A percentile compares a stretch with the other conserved stretches of the same genome.
phyloP scores from a whole-genome alignment of 2,329 filamentous ascomycete species.

The Aspergillus pseudoviridinutans region DNA sequence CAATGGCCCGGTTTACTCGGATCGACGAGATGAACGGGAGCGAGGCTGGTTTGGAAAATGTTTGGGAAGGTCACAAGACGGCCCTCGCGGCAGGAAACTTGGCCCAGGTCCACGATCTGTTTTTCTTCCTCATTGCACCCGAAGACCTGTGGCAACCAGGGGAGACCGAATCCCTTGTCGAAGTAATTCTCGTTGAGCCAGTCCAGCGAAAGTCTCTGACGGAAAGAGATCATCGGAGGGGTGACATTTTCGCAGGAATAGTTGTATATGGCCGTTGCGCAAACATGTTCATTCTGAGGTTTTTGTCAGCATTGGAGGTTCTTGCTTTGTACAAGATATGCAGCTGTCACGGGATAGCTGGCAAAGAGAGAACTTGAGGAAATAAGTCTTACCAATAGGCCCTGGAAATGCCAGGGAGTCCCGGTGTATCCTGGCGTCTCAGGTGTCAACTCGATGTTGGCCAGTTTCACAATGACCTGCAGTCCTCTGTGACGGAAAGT shows the following conservation, averaged over 20 bases:
- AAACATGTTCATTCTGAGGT: slow-evolving; percentile 58
- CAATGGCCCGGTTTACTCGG: background rate
- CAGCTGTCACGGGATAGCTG: background rate
- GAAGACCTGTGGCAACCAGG: background rate
- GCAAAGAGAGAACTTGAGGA: background rate
- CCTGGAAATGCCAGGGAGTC: slow-evolving; percentile 44
- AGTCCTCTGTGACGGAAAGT: slow-evolving; percentile 34
- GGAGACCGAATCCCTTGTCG: background rate
- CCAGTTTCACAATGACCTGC: slow-evolving; percentile 57
- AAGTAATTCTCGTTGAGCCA: background rate
- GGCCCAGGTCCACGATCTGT: slow-evolving; percentile 7
- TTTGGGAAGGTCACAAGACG: slow-evolving; percentile 10
- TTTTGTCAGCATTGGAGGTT: background rate
- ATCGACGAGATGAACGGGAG: background rate
- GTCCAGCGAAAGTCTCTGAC: slow-evolving; percentile 26
- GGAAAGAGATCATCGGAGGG: slow-evolving; percentile 50
- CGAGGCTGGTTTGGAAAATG: background rate
- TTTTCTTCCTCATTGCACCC: background rate
- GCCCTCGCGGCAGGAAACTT: slow-evolving; percentile 1
- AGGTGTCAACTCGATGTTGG: slow-evolving; percentile 58
- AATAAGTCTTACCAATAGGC: slow-evolving; percentile 24
- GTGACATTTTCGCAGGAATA: slow-evolving; percentile 61
- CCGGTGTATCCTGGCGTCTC: slow-evolving; percentile 54
- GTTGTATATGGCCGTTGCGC: slow-evolving; percentile 62
- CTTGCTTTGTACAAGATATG: background rate